Evolutionary conservation across 192 early-diverging fungal genomes (phyloP).

Genomic region (Haplosporangium gracile): DNA sequence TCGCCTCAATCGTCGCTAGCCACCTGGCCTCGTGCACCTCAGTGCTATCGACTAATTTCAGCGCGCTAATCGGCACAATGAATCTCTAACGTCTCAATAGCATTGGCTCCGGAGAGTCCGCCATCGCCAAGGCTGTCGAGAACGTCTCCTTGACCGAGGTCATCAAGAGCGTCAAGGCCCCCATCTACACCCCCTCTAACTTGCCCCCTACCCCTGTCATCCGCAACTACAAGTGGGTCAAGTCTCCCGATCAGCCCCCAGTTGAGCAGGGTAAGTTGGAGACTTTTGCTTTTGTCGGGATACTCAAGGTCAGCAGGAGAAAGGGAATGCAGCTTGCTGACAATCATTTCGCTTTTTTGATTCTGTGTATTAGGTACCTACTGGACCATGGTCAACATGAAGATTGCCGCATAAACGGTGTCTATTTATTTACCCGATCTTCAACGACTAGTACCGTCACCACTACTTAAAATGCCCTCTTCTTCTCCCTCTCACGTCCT

Average conservation of each 20-base stretch:
- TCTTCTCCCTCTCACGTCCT: background rate
- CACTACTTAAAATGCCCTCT: background rate
- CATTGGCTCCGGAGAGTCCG: slow-evolving; percentile 50
- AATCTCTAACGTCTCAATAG: background rate
- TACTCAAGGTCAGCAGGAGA: background rate
- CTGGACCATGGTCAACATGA: slow-evolving; percentile 56
- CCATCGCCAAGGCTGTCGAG: slow-evolving; percentile 50
- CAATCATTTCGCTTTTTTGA: background rate
- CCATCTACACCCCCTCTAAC: slow-evolving; percentile 64
- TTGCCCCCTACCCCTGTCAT: slow-evolving; percentile 70
- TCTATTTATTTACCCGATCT: background rate
- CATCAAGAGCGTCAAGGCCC: slow-evolving; percentile 60
- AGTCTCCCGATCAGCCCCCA: slow-evolving; percentile 48
- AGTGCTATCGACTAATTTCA: background rate
- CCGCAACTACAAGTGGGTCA: slow-evolving; percentile 63
- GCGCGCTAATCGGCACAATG: background rate
- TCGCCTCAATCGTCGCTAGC: too few species aligned
- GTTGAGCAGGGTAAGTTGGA: slow-evolving; percentile 50
- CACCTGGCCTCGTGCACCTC: too few species aligned
- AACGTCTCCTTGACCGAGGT: slow-evolving; percentile 62
- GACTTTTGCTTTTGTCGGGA: background rate
- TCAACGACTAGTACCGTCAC: background rate
- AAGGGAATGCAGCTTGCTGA: background rate
- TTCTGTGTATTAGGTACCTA: slow-evolving; percentile 33
- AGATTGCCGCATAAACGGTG: slow-evolving; percentile 14